phyloP scores from a whole-genome alignment of 805 yeast species.

The Hanseniaspora taiwanica region DNA sequence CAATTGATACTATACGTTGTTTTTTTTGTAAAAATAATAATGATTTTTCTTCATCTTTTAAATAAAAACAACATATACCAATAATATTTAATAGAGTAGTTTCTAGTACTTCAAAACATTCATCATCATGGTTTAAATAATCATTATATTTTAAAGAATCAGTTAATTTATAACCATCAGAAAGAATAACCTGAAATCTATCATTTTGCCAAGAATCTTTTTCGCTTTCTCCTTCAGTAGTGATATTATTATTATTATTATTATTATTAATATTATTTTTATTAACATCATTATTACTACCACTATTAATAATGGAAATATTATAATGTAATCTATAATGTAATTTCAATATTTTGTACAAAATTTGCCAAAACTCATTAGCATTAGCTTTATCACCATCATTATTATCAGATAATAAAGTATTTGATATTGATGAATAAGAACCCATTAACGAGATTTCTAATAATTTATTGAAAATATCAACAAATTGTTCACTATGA shows the following conservation, averaged over 20 bases:
- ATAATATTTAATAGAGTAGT: conserved; percentile 1
- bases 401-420: no score
- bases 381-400: not conserved
- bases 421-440: not conserved
- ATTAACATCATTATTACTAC: no score
- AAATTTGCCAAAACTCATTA: not conserved
- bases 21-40: not conserved
- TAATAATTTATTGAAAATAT: not conserved
- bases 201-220: conserved; percentile 8
- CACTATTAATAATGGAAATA: no score
- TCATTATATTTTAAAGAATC: no score
- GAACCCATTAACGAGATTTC: not conserved
- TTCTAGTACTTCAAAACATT: not conserved
- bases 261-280: no score
- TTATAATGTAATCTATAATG: conserved; percentile 20
- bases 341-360: conserved; percentile 13
- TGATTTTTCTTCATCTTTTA: not conserved
- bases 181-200: conserved; percentile 1
- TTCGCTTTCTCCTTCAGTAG: no score
- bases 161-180: no score
- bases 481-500: no score
- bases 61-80: conserved; percentile 3
- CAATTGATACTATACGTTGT: no score
- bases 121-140: no score
- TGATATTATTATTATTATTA: no score